Conservation (phyloP, 768 basidiomycete species). For the Tricholoma sp. region DNA sequence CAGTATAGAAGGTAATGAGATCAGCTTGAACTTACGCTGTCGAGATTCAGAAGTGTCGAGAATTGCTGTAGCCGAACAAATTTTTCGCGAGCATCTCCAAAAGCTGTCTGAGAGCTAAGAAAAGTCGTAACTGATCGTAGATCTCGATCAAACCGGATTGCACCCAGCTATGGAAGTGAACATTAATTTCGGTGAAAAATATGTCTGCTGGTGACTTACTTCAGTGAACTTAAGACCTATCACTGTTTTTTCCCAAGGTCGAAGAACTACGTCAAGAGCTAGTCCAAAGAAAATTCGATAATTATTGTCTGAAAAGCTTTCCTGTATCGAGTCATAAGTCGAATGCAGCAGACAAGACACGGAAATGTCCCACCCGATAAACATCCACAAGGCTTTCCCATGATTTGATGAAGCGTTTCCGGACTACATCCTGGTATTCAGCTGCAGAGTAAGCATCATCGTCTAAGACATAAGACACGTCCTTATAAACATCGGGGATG, state of each 20-base stretch:
- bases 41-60: slow-evolving; percentile 85
- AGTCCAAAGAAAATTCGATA: slow-evolving; percentile 83
- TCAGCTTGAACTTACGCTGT: slow-evolving; percentile 45
- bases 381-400: slow-evolving; percentile 87
- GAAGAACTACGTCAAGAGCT: slow-evolving; percentile 80
- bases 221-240: slow-evolving; percentile 82
- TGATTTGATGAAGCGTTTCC: slow-evolving; percentile 83
- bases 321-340: slow-evolving; percentile 38
- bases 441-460: slow-evolving; percentile 81
- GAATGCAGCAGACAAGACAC: neutral
- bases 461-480: slow-evolving; percentile 82
- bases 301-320: slow-evolving; percentile 82
- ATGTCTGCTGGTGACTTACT: slow-evolving; percentile 36
- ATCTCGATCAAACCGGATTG: slow-evolving; percentile 92
- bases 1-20: neutral
- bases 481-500: slow-evolving; percentile 85
- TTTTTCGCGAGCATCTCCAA: slow-evolving; percentile 89
- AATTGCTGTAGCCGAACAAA: slow-evolving; percentile 91
- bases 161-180: slow-evolving; percentile 65
- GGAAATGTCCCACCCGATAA: slow-evolving; percentile 59
- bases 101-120: slow-evolving; percentile 82
- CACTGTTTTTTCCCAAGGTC: slow-evolving; percentile 92
- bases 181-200: neutral
- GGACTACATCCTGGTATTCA: slow-evolving; percentile 80
- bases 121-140: slow-evolving; percentile 78